These are phyloP conservation scores for Penicillium psychrosexuale DNA, from an alignment of 2,329 filamentous ascomycete species.

Conservation along the genomic window DNA sequence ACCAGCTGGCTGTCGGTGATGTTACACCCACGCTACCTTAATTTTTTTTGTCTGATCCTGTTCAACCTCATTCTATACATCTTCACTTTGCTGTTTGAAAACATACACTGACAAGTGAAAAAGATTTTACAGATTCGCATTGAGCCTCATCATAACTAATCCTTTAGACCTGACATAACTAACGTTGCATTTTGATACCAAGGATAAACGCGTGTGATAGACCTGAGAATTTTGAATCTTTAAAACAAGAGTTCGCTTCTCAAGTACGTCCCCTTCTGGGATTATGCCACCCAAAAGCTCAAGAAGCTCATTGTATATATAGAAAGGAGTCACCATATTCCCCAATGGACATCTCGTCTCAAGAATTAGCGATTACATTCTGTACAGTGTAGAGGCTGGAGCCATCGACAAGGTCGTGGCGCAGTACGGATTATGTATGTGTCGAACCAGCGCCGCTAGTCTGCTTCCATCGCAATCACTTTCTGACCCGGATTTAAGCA, in stretches of 20 bases:
- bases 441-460: slow-evolving; percentile 11
- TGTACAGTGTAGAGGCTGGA: slow-evolving; percentile 96
- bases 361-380: slow-evolving; percentile 94
- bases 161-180: slow-evolving; percentile 20
- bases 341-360: slow-evolving; percentile 95
- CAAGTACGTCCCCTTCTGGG: slow-evolving; percentile 65
- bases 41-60: slow-evolving; percentile 72
- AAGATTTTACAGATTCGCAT: slow-evolving; percentile 16
- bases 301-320: slow-evolving; percentile 49
- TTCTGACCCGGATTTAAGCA: slow-evolving; percentile 54
- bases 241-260: slow-evolving; percentile 77
- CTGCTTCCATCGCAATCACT: slow-evolving; percentile 1
- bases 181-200: slow-evolving; percentile 32
- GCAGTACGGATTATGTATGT: slow-evolving; percentile 87
- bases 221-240: slow-evolving; percentile 78
- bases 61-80: slow-evolving; percentile 12
- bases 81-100: slow-evolving; percentile 10
- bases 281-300: slow-evolving; percentile 29
- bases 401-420: slow-evolving; percentile 83
- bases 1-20: slow-evolving; percentile 80
- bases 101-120: slow-evolving; percentile 26
- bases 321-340: slow-evolving; percentile 83
- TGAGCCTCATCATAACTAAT: background rate
- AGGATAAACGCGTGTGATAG: slow-evolving; percentile 95
- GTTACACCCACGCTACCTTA: slow-evolving; percentile 99